A percentile compares a stretch with the other conserved stretches of the same genome.
Conservation (phyloP, 352 stramenopile species). For the Pythium rishiriense region DNA sequence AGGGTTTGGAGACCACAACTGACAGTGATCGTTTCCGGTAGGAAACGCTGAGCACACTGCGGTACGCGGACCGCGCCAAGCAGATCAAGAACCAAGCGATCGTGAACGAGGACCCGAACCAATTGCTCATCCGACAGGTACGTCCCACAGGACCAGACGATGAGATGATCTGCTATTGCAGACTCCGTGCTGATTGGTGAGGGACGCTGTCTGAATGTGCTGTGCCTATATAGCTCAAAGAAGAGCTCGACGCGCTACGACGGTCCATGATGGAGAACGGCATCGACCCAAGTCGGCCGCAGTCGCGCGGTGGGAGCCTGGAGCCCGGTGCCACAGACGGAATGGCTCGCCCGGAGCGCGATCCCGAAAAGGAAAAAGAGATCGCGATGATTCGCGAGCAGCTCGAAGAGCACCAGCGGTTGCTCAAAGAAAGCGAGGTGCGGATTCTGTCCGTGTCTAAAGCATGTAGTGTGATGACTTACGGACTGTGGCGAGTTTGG, state of each 20-base stretch:
- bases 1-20: not conserved
- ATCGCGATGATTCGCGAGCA: slow-evolving; percentile 66
- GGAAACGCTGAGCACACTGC: slow-evolving; percentile 89
- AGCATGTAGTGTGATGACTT: no score
- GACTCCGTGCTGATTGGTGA: not conserved
- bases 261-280: slow-evolving; percentile 78
- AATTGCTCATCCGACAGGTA: slow-evolving; percentile 83
- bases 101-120: slow-evolving; percentile 91
- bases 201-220: not conserved
- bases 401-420: slow-evolving; percentile 73
- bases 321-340: slow-evolving; percentile 26
- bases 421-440: slow-evolving; percentile 78
- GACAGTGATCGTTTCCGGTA: slow-evolving; percentile 25
- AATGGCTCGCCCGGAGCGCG: slow-evolving; percentile 20
- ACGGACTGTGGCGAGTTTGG: not conserved
- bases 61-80: slow-evolving; percentile 91
- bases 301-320: slow-evolving; percentile 39
- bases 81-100: slow-evolving; percentile 93
- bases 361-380: slow-evolving; percentile 58
- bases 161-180: not conserved
- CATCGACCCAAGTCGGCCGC: slow-evolving; percentile 42
- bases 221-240: slow-evolving; percentile 51
- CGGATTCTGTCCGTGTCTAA: not conserved
- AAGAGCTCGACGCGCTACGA: slow-evolving; percentile 67
- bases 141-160: no score